These are phyloP conservation scores for Oehlia diaphana DNA, from an alignment of 192 early-diverging fungal genomes.

Conservation along the genomic window DNA sequence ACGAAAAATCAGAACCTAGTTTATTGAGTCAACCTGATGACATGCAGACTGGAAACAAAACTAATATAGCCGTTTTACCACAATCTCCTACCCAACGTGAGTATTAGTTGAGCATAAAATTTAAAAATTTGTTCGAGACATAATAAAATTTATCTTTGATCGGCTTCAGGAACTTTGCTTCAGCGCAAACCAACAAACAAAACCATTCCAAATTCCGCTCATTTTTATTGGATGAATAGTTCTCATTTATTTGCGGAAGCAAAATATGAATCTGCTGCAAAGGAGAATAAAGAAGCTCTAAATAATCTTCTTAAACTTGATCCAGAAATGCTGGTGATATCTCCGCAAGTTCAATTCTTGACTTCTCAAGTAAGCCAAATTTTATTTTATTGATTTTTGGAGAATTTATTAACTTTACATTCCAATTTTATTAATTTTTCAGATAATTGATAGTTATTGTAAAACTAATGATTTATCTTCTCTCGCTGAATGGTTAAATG, in stretches of 20 bases:
- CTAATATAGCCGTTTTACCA: neutral
- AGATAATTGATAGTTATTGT: constrained; percentile 28
- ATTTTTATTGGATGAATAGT: constrained; percentile 17
- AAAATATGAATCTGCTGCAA: constrained; percentile 16
- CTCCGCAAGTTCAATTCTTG: constrained; percentile 17
- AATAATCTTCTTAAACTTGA: constrained; percentile 2
- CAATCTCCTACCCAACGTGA: neutral
- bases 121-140: neutral
- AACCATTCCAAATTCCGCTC: neutral
- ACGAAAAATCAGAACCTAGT: neutral
- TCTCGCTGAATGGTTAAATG: constrained; percentile 18
- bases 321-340: neutral
- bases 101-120: neutral
- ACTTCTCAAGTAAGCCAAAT: constrained; percentile 12
- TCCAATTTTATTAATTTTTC: neutral
- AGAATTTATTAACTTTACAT: neutral
- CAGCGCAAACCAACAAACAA: neutral
- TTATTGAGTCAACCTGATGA: neutral
- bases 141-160: neutral
- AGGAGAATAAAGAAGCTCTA: constrained; percentile 11
- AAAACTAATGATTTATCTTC: constrained; percentile 20
- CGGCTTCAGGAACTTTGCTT: neutral
- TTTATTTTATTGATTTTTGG: neutral
- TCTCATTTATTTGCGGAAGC: constrained; percentile 16
- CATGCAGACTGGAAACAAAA: neutral